These are phyloP conservation scores for Physocladia obscura DNA, from an alignment of 192 early-diverging fungal genomes.

Conservation along the genomic window DNA sequence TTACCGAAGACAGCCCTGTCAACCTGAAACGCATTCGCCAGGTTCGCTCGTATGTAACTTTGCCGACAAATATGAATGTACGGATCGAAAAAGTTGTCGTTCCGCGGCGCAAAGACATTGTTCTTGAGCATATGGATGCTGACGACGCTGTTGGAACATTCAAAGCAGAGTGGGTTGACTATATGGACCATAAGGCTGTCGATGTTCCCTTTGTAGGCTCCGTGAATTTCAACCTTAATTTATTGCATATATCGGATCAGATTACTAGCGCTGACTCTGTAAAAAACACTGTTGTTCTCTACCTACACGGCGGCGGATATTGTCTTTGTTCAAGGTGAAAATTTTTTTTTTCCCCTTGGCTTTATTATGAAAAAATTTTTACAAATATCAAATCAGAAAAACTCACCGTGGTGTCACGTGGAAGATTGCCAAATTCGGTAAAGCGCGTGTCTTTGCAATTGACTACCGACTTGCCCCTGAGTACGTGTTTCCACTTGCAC, in stretches of 20 bases:
- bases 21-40: slow-evolving; percentile 7
- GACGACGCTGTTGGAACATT: slow-evolving; percentile 27
- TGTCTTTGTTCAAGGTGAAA: not conserved
- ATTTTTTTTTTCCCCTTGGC: too few species aligned
- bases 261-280: not conserved
- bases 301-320: slow-evolving; percentile 32
- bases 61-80: slow-evolving; percentile 14
- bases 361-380: not conserved
- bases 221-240: not conserved
- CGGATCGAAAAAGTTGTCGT: slow-evolving; percentile 1
- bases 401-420: slow-evolving; percentile 38
- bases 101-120: slow-evolving; percentile 2
- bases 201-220: not conserved
- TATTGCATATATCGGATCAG: not conserved
- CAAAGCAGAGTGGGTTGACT: slow-evolving; percentile 36
- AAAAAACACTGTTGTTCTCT: slow-evolving; percentile 9
- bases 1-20: slow-evolving; percentile 13
- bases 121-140: slow-evolving; percentile 22
- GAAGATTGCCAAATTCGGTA: slow-evolving; percentile 46
- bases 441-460: slow-evolving; percentile 53
- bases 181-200: not conserved
- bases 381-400: slow-evolving; percentile 19
- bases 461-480: slow-evolving; percentile 83
- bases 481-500: slow-evolving; percentile 74
- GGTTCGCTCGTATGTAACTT: slow-evolving; percentile 7